Conservation (phyloP, 2,329 filamentous ascomycete species). For the Penicillium griseofulvum region DNA sequence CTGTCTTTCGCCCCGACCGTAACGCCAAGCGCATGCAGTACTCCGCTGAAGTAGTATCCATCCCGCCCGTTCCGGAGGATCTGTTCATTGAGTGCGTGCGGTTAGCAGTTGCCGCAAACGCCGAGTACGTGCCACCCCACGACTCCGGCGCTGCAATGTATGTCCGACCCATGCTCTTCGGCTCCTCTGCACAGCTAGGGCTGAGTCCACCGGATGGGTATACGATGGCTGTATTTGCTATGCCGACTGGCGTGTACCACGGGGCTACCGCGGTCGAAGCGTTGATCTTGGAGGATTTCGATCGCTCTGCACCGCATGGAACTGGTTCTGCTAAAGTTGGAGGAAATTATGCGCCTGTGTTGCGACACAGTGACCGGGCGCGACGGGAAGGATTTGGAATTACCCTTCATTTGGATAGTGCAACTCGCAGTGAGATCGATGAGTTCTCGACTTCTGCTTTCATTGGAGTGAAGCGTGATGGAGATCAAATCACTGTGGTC, state of each 20-base stretch:
- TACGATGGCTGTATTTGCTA: constrained; percentile 82
- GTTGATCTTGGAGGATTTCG: constrained; percentile 87
- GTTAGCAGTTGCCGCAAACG: constrained; percentile 82
- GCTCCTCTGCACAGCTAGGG: constrained; percentile 80
- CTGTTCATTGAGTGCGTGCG: constrained; percentile 74
- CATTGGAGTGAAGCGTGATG: constrained; percentile 69
- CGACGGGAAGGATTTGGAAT: constrained; percentile 81
- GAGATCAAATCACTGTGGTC: constrained; percentile 65
- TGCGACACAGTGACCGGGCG: constrained; percentile 82
- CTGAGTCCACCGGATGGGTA: constrained; percentile 88
- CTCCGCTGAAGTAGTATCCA: constrained; percentile 77
- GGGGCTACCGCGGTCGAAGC: constrained; percentile 83
- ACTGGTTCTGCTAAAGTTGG: constrained; percentile 91
- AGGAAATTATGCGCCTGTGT: constrained; percentile 91
- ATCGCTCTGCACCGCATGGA: constrained; percentile 86
- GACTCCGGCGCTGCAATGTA: constrained; percentile 89
- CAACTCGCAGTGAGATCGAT: constrained; percentile 78
- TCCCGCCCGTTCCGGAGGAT: constrained; percentile 73
- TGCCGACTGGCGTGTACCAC: constrained; percentile 93
- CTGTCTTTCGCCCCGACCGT: constrained; percentile 81
- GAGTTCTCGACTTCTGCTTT: constrained; percentile 96
- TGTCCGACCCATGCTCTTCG: constrained; percentile 83
- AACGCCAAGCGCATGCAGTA: constrained; percentile 84
- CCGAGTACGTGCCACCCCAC: constrained; percentile 86
- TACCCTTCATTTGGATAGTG: constrained; percentile 87